Evolutionary conservation across 2,329 filamentous ascomycete genomes (phyloP).

Genomic region (Aureobasidium uvarum): DNA sequence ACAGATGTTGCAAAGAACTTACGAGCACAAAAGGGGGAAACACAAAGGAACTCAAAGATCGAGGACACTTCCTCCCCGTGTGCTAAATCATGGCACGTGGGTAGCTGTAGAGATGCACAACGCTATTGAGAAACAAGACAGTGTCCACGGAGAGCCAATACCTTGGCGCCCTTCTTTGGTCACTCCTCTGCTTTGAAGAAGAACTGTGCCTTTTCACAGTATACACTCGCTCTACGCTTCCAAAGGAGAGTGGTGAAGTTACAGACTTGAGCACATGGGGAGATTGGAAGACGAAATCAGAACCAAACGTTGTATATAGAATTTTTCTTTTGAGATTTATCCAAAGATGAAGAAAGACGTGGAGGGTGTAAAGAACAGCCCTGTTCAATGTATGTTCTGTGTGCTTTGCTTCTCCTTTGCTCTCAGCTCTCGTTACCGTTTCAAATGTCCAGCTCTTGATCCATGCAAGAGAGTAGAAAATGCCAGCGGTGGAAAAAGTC

Average conservation of each 20-base stretch:
- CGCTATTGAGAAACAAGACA: no score
- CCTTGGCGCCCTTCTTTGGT: no score
- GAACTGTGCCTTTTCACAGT: no score
- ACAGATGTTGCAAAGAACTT: background rate
- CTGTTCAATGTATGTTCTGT: constrained; percentile 8
- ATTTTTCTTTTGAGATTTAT: background rate
- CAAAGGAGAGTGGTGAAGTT: no score
- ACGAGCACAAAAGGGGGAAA: background rate
- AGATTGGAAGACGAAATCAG: background rate
- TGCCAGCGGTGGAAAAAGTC: background rate
- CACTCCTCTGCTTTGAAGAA: no score
- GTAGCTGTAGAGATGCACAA: no score
- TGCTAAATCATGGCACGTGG: no score
- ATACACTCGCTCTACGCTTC: no score
- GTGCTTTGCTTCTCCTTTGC: background rate
- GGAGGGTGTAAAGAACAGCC: constrained; percentile 3
- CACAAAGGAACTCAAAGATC: background rate
- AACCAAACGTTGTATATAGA: background rate
- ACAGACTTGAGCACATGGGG: no score
- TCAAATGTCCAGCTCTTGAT: constrained; percentile 13
- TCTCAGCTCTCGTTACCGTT: background rate
- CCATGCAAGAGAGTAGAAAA: constrained; percentile 18
- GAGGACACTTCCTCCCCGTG: no score
- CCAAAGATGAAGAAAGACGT: background rate
- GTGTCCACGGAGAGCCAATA: no score